Conservation (phyloP, 2,329 filamentous ascomycete genomes). For the Cytospora leucostoma region DNA sequence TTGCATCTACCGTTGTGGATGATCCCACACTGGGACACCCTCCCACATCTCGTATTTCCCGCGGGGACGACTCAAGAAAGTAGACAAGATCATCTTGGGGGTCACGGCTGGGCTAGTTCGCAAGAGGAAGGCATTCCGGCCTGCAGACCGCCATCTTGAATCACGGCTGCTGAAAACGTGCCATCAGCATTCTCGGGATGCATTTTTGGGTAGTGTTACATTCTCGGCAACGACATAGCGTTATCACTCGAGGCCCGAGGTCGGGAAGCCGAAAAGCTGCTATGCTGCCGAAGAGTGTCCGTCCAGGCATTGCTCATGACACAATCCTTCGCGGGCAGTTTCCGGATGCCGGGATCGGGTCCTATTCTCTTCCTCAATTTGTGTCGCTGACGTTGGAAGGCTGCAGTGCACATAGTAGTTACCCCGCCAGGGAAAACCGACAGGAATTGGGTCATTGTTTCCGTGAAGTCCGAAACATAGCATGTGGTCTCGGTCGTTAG, state of each 20-base stretch:
- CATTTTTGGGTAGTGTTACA: background rate
- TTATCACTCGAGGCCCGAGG: conserved; percentile 13
- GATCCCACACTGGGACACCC: background rate
- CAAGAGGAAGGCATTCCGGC: conserved; percentile 7
- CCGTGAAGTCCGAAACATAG: background rate
- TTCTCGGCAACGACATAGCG: background rate
- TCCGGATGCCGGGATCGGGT: background rate
- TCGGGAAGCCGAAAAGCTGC: conserved; percentile 19
- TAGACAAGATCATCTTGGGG: background rate
- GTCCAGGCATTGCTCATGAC: background rate
- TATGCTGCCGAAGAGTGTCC: conserved; percentile 7
- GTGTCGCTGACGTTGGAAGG: conserved; percentile 1
- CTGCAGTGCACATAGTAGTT: background rate
- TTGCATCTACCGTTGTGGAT: background rate
- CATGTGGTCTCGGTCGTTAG: background rate
- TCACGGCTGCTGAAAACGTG: background rate
- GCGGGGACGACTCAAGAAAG: background rate
- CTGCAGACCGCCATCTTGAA: conserved; percentile 21
- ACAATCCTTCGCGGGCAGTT: background rate
- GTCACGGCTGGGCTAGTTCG: conserved; percentile 4
- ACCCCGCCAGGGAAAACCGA: background rate
- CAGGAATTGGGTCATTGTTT: background rate
- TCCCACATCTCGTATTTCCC: background rate
- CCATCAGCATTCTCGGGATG: background rate
- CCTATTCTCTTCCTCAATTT: too few relatives aligned